Evolutionary conservation across 768 basidiomycete genomes (phyloP).

Genomic region (Tulasnella sp.): DNA sequence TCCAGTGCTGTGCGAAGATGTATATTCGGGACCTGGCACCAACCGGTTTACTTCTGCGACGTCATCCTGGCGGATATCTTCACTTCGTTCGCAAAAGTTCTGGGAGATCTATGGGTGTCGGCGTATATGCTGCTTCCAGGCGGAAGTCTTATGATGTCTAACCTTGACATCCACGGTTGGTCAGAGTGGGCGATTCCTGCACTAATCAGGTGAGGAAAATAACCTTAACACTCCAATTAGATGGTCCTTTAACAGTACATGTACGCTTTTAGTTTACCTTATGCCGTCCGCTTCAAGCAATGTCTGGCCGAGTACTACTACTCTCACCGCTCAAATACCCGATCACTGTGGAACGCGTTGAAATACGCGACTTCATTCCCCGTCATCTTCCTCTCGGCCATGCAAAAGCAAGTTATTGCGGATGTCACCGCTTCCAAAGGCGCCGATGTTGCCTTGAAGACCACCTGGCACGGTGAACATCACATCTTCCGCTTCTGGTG

Average conservation of each 20-base stretch:
- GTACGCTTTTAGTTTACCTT: slow-evolving; percentile 62
- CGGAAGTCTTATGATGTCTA: slow-evolving; percentile 55
- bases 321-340: slow-evolving; percentile 56
- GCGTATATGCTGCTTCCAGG: slow-evolving; percentile 81
- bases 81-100: slow-evolving; percentile 94
- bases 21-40: slow-evolving; percentile 55
- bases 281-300: slow-evolving; percentile 88
- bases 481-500: slow-evolving; percentile 82
- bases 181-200: slow-evolving; percentile 72
- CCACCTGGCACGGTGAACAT: slow-evolving; percentile 70
- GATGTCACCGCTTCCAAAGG: slow-evolving; percentile 54
- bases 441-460: slow-evolving; percentile 39
- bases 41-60: slow-evolving; percentile 80
- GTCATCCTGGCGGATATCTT: slow-evolving; percentile 92
- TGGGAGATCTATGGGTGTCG: slow-evolving; percentile 91
- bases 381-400: slow-evolving; percentile 89
- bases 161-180: slow-evolving; percentile 45
- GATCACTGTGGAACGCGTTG: slow-evolving; percentile 82
- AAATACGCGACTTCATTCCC: slow-evolving; percentile 98
- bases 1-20: slow-evolving; percentile 70
- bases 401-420: slow-evolving; percentile 68
- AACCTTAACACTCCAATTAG: background rate
- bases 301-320: slow-evolving; percentile 77
- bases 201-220: slow-evolving; percentile 73
- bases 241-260: background rate